Percentiles rank a stretch among this genome's conserved stretches.
Conservation (phyloP, 495 filamentous ascomycete species). For the Trichoderma orchidacearum region DNA sequence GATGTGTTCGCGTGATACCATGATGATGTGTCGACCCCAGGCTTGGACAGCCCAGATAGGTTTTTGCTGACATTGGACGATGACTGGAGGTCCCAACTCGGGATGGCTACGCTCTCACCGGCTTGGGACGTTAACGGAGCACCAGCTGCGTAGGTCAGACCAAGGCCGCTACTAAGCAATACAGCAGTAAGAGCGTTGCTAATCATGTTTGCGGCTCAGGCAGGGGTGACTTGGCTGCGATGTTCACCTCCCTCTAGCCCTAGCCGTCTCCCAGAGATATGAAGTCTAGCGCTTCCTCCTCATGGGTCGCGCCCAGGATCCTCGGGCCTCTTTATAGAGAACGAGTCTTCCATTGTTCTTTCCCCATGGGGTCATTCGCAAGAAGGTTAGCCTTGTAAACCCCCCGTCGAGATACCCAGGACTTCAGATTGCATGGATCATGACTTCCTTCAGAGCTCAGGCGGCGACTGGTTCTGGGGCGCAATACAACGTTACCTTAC, state of each 20-base stretch:
- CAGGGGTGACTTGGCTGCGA: background rate
- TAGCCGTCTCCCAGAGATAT: background rate
- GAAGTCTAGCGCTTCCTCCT: background rate
- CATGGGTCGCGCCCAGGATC: background rate
- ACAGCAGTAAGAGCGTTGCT: background rate
- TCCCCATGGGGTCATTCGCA: background rate
- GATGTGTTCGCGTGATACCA: slow-evolving; percentile 38
- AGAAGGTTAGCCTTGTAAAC: background rate
- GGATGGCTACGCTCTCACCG: slow-evolving; percentile 31
- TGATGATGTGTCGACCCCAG: slow-evolving; percentile 30
- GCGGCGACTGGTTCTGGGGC: background rate
- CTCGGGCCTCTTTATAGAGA: background rate
- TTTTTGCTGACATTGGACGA: slow-evolving; percentile 20
- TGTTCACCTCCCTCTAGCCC: background rate
- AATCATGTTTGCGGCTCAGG: background rate
- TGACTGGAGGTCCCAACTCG: slow-evolving; percentile 44
- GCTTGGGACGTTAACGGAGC: slow-evolving; percentile 8
- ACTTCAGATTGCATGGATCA: background rate
- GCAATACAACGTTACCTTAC: background rate
- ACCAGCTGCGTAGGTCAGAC: background rate
- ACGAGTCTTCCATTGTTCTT: background rate
- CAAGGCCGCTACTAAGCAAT: background rate
- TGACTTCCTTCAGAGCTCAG: background rate
- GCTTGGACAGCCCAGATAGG: slow-evolving; percentile 27
- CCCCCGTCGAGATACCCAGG: too few species aligned